Base-by-base conservation (phyloP, 805 yeast genomes). In the Wickerhamiella azymoides region DNA sequence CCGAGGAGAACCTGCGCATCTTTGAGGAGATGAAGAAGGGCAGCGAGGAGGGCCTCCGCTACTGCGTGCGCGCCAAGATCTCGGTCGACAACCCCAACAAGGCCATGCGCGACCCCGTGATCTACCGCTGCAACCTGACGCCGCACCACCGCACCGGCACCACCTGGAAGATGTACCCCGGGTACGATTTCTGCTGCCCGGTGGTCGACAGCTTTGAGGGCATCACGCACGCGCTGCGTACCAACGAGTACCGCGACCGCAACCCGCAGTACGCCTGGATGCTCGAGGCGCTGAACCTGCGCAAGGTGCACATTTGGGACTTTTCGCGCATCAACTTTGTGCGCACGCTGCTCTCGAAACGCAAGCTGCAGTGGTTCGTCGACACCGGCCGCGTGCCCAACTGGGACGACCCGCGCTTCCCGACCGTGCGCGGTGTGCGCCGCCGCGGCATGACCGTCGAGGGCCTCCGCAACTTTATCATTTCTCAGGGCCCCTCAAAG, bases 321-420 rank as follows among this genome's bases (percentile, higher is more conserved):
- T 92, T 92, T 60, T 92, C 93, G 50, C 79, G 99, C 68, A 88
- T 92, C 60, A 92, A 89, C 76, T 92, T 92, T 62, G 86, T 92
- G 49, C 80, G 96, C 71, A 92, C 99, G 24, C 72, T 92, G 62
- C 72, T 92, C 50, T 85, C 96, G 51, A 92, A 92, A 80, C 82
- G 99, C 72, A 92, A 92, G 72, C 74, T 92, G 62, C 98, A 93
- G 71, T 92, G 98, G 98, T 86, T 92, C 67, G 98, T 92, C 52
- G 97, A 92, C 71, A 81, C 84, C 64, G 70, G 76, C 37, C 72
- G 80, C 57, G 99, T 92, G 49, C 59, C 74, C 19, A 86, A 85
- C 69, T 92, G 99, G 99, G 96, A 92, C 61, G 99, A 92, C 66
- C 98, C 99, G 57, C 77, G 99, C 66, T 92, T 92, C 85, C 99